Percentiles rank a stretch among this genome's conserved stretches.
Conservation (phyloP, 768 basidiomycete species). For the Tricholoma bakamatsutake region DNA sequence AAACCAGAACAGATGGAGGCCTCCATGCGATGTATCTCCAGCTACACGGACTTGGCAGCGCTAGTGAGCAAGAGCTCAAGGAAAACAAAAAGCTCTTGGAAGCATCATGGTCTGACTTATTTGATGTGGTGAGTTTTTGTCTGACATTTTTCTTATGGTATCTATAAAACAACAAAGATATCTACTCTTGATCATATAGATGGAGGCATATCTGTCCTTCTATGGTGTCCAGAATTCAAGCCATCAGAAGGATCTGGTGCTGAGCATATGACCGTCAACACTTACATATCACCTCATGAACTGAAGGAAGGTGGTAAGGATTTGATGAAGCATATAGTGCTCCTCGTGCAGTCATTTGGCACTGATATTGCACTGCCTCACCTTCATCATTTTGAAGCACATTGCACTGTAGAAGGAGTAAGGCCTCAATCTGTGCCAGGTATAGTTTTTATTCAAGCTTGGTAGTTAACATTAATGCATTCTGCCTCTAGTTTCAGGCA, state of each 20-base stretch:
- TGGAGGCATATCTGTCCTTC: too few species aligned
- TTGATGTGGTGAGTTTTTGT: conserved; percentile 4
- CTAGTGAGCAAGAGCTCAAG: too few species aligned
- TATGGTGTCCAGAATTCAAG: too few species aligned
- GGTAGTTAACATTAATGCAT: neutral
- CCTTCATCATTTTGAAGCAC: conserved; percentile 5
- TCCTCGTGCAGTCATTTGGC: conserved; percentile 11
- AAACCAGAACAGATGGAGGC: conserved; percentile 1
- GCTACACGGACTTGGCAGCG: neutral
- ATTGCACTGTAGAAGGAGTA: conserved; percentile 2
- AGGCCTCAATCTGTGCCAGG: neutral
- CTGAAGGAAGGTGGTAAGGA: neutral
- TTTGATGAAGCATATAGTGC: conserved; percentile 2
- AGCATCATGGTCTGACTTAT: neutral
- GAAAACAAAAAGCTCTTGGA: neutral
- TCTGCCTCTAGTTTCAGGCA: neutral
- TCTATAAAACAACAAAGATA: neutral
- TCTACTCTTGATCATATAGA: too few species aligned
- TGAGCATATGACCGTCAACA: conserved; percentile 2
- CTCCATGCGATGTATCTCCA: conserved; percentile 2
- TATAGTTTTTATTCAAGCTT: neutral
- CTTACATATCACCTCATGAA: conserved; percentile 5
- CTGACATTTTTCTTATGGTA: neutral
- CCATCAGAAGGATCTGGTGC: neutral
- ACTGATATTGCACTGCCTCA: conserved; percentile 8